Conservation (phyloP, 2,329 filamentous ascomycete species). For the Neocucurbitaria cava region DNA sequence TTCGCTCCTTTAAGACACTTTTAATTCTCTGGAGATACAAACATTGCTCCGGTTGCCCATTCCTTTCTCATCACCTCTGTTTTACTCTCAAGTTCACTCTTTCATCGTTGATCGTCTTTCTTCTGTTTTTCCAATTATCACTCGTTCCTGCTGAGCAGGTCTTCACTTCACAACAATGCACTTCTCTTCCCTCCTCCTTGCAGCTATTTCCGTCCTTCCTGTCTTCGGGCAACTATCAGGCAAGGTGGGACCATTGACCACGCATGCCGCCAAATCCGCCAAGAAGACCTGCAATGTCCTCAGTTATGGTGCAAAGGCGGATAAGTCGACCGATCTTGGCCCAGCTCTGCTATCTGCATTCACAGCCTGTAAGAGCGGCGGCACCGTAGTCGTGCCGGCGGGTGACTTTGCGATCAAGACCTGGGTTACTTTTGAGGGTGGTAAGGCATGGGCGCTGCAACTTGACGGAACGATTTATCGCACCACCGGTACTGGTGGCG, state of each 20-base stretch:
- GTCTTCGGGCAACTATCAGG: slow-evolving; percentile 43
- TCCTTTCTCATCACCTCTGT: background rate
- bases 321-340: slow-evolving; percentile 60
- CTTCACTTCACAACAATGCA: slow-evolving; percentile 35
- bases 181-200: slow-evolving; percentile 29
- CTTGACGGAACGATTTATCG: slow-evolving; percentile 62
- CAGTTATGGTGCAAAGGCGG: slow-evolving; percentile 60
- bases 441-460: slow-evolving; percentile 59
- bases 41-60: background rate
- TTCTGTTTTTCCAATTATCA: slow-evolving; percentile 21
- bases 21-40: background rate
- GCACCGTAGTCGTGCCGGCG: slow-evolving; percentile 58
- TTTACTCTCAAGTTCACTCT: slow-evolving; percentile 4
- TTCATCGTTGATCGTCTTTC: slow-evolving; percentile 11
- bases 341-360: slow-evolving; percentile 58
- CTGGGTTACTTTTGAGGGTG: slow-evolving; percentile 58
- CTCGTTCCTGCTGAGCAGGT: slow-evolving; percentile 34
- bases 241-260: slow-evolving; percentile 42
- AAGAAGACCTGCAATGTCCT: slow-evolving; percentile 61
- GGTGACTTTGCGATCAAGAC: slow-evolving; percentile 60
- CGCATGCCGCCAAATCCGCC: slow-evolving; percentile 51
- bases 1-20: background rate
- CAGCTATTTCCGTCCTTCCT: slow-evolving; percentile 24
- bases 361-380: slow-evolving; percentile 59
- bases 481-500: slow-evolving; percentile 57